Evolutionary conservation across 495 filamentous ascomycete species (phyloP).

Genomic region (Neurospora africana): DNA sequence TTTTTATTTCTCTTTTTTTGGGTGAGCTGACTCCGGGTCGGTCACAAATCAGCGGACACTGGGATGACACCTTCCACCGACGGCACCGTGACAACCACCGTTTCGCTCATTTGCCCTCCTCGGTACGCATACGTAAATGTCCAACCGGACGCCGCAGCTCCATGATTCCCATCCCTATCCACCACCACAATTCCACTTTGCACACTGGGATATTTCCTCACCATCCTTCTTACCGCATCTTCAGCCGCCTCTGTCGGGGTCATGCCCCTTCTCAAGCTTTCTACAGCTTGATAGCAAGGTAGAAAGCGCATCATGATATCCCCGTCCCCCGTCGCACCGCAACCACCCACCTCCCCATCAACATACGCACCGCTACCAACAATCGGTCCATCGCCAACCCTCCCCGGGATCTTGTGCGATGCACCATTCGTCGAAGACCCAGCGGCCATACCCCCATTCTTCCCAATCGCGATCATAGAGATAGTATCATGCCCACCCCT

Average conservation of each 20-base stretch:
- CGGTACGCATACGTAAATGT: slow-evolving; percentile 36
- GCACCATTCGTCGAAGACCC: slow-evolving; percentile 41
- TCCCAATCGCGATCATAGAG: slow-evolving; percentile 34
- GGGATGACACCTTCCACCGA: slow-evolving; percentile 11
- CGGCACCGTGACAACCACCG: slow-evolving; percentile 29
- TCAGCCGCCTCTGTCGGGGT: slow-evolving; percentile 30
- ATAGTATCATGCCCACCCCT: slow-evolving; percentile 33
- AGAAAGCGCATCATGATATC: slow-evolving; percentile 44
- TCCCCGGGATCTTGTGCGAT: slow-evolving; percentile 34
- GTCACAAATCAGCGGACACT: not conserved
- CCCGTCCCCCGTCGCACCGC: slow-evolving; percentile 39
- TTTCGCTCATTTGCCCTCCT: slow-evolving; percentile 30
- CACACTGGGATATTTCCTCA: slow-evolving; percentile 30
- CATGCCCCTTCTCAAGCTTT: slow-evolving; percentile 35
- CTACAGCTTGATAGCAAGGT: slow-evolving; percentile 40
- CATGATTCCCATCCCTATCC: slow-evolving; percentile 30
- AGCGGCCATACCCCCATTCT: slow-evolving; percentile 30
- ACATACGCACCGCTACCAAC: slow-evolving; percentile 39
- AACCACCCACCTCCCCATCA: slow-evolving; percentile 38
- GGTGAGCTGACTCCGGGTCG: not conserved
- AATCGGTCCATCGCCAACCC: slow-evolving; percentile 40
- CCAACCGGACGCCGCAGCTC: slow-evolving; percentile 37
- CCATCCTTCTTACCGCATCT: slow-evolving; percentile 35
- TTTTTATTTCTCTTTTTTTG: not conserved
- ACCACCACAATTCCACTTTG: slow-evolving; percentile 37